Evolutionary conservation across 2,329 filamentous ascomycete species (phyloP).

Genomic region (Stemphylium vesicarium): DNA sequence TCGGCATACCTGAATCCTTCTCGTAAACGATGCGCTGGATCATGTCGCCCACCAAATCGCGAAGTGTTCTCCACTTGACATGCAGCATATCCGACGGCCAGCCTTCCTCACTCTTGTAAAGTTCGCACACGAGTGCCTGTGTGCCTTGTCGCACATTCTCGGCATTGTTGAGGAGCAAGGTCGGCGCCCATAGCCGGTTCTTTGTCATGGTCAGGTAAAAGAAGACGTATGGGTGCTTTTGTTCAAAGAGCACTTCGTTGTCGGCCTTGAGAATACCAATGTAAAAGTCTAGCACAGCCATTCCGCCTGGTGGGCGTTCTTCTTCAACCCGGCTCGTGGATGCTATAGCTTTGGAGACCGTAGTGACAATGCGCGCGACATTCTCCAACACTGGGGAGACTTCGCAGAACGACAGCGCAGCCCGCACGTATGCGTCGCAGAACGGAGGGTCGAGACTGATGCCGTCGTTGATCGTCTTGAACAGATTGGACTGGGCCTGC

Average conservation of each 20-base stretch:
- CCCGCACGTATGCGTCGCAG: conserved; percentile 42
- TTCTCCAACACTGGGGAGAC: conserved; percentile 18
- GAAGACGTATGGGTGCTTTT: conserved; percentile 28
- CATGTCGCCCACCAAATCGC: conserved; percentile 26
- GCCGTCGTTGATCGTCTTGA: conserved; percentile 40
- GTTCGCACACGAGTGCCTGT: conserved; percentile 25
- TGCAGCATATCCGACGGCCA: conserved; percentile 19
- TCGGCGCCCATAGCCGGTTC: conserved; percentile 24
- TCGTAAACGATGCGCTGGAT: conserved; percentile 32
- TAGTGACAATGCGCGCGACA: conserved; percentile 27
- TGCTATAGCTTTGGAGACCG: conserved; percentile 27
- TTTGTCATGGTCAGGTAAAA: conserved; percentile 27
- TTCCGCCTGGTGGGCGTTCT: conserved; percentile 28
- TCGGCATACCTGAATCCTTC: conserved; percentile 28
- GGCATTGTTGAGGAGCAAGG: conserved; percentile 39
- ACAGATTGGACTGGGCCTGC: conserved; percentile 22
- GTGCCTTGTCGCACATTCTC: conserved; percentile 37
- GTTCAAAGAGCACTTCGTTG: conserved; percentile 31
- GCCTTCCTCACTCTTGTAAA: conserved; percentile 31
- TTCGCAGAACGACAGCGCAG: conserved; percentile 42
- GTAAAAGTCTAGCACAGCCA: conserved; percentile 38
- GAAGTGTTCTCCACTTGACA: conserved; percentile 30
- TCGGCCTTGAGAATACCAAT: conserved; percentile 26
- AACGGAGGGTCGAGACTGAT: conserved; percentile 31
- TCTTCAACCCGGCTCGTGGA: conserved; percentile 17